Percentiles rank a stretch among this genome's conserved stretches.
phyloP scores from a whole-genome alignment of 2,329 filamentous ascomycete genomes.

The Teratosphaeria zuluensis region DNA sequence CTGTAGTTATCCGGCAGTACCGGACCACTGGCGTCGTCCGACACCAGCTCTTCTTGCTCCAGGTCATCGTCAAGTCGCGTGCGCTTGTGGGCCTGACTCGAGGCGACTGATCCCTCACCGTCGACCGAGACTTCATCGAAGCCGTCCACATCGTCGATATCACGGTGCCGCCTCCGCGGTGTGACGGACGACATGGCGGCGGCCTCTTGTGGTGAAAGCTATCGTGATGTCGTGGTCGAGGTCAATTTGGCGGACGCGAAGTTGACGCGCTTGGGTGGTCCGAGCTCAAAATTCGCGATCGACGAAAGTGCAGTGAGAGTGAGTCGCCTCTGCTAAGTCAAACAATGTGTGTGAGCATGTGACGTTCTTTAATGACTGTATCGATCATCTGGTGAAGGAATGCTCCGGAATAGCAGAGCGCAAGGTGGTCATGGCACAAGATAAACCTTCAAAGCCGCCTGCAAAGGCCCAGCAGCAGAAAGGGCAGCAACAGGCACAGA shows the following conservation, averaged over 20 bases:
- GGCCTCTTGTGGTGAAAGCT: background rate
- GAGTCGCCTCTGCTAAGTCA: background rate
- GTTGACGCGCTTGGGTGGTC: background rate
- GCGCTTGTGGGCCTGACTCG: slow-evolving; percentile 9
- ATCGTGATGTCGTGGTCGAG: background rate
- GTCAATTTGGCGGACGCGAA: background rate
- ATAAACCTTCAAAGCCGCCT: background rate
- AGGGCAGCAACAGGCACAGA: slow-evolving; percentile 8
- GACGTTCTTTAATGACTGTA: background rate
- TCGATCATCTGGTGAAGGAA: background rate
- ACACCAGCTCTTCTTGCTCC: background rate
- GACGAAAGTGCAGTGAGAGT: background rate
- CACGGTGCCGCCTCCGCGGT: slow-evolving; percentile 9
- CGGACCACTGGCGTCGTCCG: slow-evolving; percentile 3
- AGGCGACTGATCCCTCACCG: slow-evolving; percentile 1
- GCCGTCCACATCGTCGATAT: slow-evolving; percentile 5
- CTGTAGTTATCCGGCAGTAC: slow-evolving; percentile 27
- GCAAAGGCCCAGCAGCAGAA: slow-evolving; percentile 1
- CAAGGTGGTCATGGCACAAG: background rate
- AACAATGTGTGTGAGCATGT: background rate
- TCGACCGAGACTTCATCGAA: slow-evolving; percentile 5
- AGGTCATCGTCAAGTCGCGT: slow-evolving; percentile 4
- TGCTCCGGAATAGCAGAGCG: background rate
- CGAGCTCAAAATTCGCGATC: background rate
- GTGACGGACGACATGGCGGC: slow-evolving; percentile 7